Base-by-base conservation (phyloP, 1,284 basidiomycete genomes). In the Heterobasidion occidentale region DNA sequence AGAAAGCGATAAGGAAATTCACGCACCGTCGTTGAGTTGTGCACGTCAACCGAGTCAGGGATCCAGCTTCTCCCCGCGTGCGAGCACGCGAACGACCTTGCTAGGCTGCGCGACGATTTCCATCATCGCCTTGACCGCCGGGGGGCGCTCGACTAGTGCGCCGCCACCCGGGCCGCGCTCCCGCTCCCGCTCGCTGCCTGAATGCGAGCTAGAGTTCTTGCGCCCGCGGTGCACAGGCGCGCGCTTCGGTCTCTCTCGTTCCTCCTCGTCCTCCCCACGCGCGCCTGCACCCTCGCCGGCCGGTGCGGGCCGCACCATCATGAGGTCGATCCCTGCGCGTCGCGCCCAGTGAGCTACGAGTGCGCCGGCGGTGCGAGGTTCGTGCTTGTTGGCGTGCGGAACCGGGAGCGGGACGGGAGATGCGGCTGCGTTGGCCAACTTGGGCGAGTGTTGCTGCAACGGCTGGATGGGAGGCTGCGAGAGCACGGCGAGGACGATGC, bases 21-120 rank as follows among this genome's bases (percentile, higher is more conserved):
- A 5, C 27, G 27, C 27, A 42, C 38, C n/a, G 38, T 12, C 38
- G 12, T 42, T 42, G 11, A n/a, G 38, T 3, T 42, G 38, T 12
- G 3, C 38, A 42, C 38, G n/a, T n/a, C 12, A 42, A 42, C 11
- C 38, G 19, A 47, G 19, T 59, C 54, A 62, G 35, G 76, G 75
- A 44, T 91, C 88, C 58, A 91, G 72, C 70, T 90, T 90, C 75
- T 91, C 88, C 42, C 88, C 88, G 14, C 88, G 78, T 6, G 88
- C 86, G 56, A 91, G 79, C 19, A 91, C 84, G 20, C 88, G 76
- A 35, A 90, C 82, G 61, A 85, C 83, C 59, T 83, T 84, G 70
- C 76, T 85, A 3, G 83, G 83, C 62, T 88, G 84, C 44, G 82
- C 76, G 34, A 87, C 78, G 66, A 80, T 79, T 60, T 85, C 84